Conservation (phyloP, 116 monocot species). For the Papilionanthe hybrid region DNA sequence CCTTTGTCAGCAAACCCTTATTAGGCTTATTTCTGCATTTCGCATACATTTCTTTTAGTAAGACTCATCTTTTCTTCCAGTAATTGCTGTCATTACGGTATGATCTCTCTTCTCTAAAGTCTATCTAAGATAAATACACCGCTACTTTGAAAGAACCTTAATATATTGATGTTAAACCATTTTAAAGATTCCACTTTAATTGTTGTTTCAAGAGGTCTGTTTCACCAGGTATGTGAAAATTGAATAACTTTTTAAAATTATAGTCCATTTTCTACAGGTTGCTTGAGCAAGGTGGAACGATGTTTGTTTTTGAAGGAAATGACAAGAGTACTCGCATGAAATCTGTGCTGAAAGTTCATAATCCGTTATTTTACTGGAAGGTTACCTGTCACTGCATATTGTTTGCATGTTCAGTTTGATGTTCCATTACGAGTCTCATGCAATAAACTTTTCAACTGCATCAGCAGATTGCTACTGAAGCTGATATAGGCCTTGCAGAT, state of each 20-base stretch:
- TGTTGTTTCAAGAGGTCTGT: not conserved
- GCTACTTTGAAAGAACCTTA: not conserved
- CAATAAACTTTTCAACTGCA: not conserved
- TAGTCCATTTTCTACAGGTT: conserved; percentile 27
- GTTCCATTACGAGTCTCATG: not conserved
- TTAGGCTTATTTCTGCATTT: too few species aligned
- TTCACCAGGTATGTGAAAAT: not conserved
- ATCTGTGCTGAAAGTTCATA: conserved; percentile 51
- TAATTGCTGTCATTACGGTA: not conserved
- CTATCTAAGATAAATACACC: not conserved
- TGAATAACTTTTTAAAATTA: not conserved
- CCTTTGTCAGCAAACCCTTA: too few species aligned
- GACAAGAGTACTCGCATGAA: conserved; percentile 28
- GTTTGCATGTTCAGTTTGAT: not conserved
- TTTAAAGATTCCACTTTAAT: not conserved
- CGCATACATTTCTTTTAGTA: not conserved
- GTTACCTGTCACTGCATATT: conserved; percentile 17
- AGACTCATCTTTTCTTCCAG: not conserved
- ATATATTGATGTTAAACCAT: not conserved
- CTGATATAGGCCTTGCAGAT: conserved; percentile 81
- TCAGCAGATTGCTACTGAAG: conserved; percentile 64
- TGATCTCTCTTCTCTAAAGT: not conserved
- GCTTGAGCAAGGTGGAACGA: conserved; percentile 62
- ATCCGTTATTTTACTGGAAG: conserved; percentile 78
- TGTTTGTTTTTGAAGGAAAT: conserved; percentile 46